Conservation (phyloP, 768 basidiomycete species). For the Fomitopsis serialis region DNA sequence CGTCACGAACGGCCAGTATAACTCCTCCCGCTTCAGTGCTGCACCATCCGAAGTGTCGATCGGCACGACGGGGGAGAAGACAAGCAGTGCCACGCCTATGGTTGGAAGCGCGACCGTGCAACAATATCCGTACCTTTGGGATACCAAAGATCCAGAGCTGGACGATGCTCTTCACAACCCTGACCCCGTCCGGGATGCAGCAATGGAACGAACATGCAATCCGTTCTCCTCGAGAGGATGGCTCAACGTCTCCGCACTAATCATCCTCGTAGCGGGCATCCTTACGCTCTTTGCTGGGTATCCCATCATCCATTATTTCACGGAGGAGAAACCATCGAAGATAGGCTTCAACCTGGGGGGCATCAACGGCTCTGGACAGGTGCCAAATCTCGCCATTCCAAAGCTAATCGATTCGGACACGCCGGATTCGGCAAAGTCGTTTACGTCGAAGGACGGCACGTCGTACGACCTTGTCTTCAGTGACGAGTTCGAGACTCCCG, state of each 20-base stretch:
- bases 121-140: constrained; percentile 65
- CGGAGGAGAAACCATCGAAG: constrained; percentile 16
- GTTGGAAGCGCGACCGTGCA: constrained; percentile 59
- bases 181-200: constrained; percentile 66
- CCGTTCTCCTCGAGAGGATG: constrained; percentile 82
- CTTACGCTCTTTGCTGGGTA: constrained; percentile 84
- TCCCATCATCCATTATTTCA: constrained; percentile 67
- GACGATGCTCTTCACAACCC: constrained; percentile 91
- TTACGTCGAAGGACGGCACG: constrained; percentile 71
- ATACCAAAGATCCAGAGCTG: constrained; percentile 74
- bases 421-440: constrained; percentile 46
- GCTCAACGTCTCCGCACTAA: constrained; percentile 69
- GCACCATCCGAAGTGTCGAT: constrained; percentile 43
- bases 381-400: constrained; percentile 69
- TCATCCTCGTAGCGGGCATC: constrained; percentile 62
- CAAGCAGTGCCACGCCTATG: constrained; percentile 21
- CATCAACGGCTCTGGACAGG: constrained; percentile 83
- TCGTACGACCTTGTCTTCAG: constrained; percentile 83
- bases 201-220: constrained; percentile 54
- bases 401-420: constrained; percentile 75
- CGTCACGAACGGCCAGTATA: constrained; percentile 38
- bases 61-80: constrained; percentile 31
- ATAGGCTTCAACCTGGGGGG: constrained; percentile 84
- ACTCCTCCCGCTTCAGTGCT: constrained; percentile 51
- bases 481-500: constrained; percentile 77